phyloP scores from a whole-genome alignment of 192 early-diverging fungal genomes.

The Coemansia sp. region DNA sequence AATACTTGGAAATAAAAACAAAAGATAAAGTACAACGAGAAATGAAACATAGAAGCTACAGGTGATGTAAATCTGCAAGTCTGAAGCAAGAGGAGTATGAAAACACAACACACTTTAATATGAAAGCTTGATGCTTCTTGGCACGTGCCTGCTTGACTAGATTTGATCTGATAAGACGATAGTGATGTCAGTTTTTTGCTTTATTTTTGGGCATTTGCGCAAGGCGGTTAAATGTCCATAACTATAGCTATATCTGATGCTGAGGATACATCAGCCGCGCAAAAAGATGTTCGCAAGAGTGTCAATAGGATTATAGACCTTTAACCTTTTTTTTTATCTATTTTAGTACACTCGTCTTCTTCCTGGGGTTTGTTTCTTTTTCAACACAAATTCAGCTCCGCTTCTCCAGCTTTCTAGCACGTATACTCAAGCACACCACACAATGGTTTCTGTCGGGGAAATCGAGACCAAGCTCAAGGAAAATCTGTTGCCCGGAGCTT shows the following conservation, averaged over 20 bases:
- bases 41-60: neutral
- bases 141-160: slow-evolving; percentile 3
- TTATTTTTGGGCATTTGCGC: neutral
- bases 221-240: neutral
- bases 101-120: neutral
- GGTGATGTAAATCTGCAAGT: neutral
- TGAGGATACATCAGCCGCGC: neutral
- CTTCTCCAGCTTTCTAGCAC: no score
- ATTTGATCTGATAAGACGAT: neutral
- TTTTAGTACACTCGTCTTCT: neutral
- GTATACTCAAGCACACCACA: neutral
- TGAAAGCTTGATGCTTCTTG: slow-evolving; percentile 3
- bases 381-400: neutral
- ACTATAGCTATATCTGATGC: neutral
- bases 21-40: neutral
- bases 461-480: slow-evolving; percentile 14
- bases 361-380: neutral
- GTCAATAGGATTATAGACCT: no score
- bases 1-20: neutral
- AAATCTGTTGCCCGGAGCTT: neutral
- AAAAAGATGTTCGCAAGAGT: no score
- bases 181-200: neutral
- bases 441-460: slow-evolving; percentile 14
- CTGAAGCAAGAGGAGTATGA: neutral
- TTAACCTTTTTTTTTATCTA: neutral